A percentile compares a stretch with the other conserved stretches of the same genome.
Conservation (phyloP, 805 yeast genomes). For the Saturnispora halmiae region DNA sequence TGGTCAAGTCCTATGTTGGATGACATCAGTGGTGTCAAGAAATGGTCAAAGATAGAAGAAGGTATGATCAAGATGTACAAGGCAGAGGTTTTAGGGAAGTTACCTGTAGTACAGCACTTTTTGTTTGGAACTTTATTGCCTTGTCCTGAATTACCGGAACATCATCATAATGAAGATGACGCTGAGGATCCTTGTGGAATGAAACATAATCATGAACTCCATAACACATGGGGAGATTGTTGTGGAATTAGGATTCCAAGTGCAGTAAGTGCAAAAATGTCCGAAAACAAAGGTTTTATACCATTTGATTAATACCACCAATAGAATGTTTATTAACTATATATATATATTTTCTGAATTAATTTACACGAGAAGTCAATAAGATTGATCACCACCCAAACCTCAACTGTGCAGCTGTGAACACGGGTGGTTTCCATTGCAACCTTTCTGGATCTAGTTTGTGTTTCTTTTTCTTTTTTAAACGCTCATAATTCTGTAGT, state of each 20-base stretch:
- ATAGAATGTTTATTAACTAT: background rate
- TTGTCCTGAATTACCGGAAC: slow-evolving; percentile 66
- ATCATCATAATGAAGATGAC: slow-evolving; percentile 20
- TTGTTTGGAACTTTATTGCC: slow-evolving; percentile 63
- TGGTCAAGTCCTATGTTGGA: slow-evolving; percentile 98
- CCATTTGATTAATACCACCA: slow-evolving; percentile 50
- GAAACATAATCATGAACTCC: slow-evolving; percentile 19
- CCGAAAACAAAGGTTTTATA: slow-evolving; percentile 36
- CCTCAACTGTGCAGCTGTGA: slow-evolving; percentile 89
- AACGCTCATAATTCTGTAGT: slow-evolving; percentile 62
- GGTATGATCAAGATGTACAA: slow-evolving; percentile 96
- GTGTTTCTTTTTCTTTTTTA: slow-evolving; percentile 58
- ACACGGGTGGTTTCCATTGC: slow-evolving; percentile 91
- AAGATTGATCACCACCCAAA: slow-evolving; percentile 69
- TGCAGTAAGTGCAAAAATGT: slow-evolving; percentile 80
- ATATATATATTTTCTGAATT: background rate
- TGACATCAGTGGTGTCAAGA: slow-evolving; percentile 84
- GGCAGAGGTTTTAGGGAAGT: slow-evolving; percentile 82
- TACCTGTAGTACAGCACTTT: slow-evolving; percentile 92
- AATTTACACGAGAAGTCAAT: too few species aligned
- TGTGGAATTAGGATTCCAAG: slow-evolving; percentile 96
- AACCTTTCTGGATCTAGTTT: slow-evolving; percentile 63
- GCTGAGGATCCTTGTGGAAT: slow-evolving; percentile 11
- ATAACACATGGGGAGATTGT: slow-evolving; percentile 85
- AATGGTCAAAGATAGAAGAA: slow-evolving; percentile 83